Percentiles rank a stretch among this genome's conserved stretches.
These are phyloP conservation scores for Tylopilus balloui DNA, from an alignment of 768 basidiomycete genomes.

Conservation along the genomic window DNA sequence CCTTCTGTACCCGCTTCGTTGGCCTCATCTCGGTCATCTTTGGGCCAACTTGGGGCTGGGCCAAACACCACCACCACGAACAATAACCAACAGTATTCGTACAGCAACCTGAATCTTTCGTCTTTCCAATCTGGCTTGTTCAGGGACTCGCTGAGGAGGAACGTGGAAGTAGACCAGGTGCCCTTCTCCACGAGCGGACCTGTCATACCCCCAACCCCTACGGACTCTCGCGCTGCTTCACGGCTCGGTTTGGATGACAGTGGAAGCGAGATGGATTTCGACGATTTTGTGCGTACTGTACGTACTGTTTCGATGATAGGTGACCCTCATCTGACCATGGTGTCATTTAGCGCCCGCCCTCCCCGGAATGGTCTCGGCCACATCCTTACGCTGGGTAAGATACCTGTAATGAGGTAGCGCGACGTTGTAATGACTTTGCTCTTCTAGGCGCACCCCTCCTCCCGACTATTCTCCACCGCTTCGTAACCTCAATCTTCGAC, in stretches of 20 bases:
- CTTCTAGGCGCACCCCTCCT: slow-evolving; percentile 22
- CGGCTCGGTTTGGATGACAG: slow-evolving; percentile 21
- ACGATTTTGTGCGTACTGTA: slow-evolving; percentile 16
- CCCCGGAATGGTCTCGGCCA: slow-evolving; percentile 24
- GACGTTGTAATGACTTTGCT: neutral
- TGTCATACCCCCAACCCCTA: slow-evolving; percentile 1
- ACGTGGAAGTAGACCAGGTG: slow-evolving; percentile 20
- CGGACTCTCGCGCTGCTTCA: slow-evolving; percentile 13
- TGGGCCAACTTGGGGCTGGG: slow-evolving; percentile 8
- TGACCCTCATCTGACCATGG: slow-evolving; percentile 2
- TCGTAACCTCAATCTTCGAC: slow-evolving; percentile 15
- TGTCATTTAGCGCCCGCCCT: slow-evolving; percentile 21
- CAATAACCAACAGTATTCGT: slow-evolving; percentile 23
- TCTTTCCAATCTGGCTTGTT: slow-evolving; percentile 32
- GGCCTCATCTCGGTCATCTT: slow-evolving; percentile 1
- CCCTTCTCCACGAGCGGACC: slow-evolving; percentile 12
- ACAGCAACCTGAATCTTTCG: slow-evolving; percentile 29
- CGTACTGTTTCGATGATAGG: neutral
- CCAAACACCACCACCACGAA: slow-evolving; percentile 5
- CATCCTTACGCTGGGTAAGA: slow-evolving; percentile 27
- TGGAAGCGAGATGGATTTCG: slow-evolving; percentile 27
- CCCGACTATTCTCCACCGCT: slow-evolving; percentile 20
- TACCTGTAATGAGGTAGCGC: neutral
- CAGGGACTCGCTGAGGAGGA: slow-evolving; percentile 30
- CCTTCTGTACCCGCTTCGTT: neutral